Conservation (phyloP, 352 stramenopile species). For the Globisporangium heterothallicum region DNA sequence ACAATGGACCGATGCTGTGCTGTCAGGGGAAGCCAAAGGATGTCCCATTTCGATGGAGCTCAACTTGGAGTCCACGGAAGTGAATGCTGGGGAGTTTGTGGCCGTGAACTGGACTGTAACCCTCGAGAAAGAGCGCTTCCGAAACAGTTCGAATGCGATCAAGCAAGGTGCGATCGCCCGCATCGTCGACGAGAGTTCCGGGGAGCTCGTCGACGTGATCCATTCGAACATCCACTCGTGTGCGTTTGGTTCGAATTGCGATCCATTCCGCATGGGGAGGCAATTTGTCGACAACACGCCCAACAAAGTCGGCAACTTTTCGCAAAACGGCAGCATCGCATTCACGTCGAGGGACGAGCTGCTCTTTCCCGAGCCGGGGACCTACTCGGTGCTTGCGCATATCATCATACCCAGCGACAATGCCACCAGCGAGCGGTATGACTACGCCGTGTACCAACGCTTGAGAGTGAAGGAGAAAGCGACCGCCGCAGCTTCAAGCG, state of each 20-base stretch:
- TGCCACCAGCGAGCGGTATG: slow-evolving; percentile 14
- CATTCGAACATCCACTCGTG: slow-evolving; percentile 27
- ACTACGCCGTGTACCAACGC: slow-evolving; percentile 25
- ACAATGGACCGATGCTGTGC: slow-evolving; percentile 7
- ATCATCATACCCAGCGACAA: slow-evolving; percentile 19
- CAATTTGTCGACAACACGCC: slow-evolving; percentile 17
- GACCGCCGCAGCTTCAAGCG: too few relatives aligned
- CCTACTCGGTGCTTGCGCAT: slow-evolving; percentile 27
- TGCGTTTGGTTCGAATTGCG: slow-evolving; percentile 22
- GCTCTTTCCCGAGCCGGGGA: slow-evolving; percentile 8
- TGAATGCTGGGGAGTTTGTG: slow-evolving; percentile 11
- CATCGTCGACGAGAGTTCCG: slow-evolving; percentile 9
- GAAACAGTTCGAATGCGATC: slow-evolving; percentile 13
- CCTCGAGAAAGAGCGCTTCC: slow-evolving; percentile 15
- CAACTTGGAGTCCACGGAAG: slow-evolving; percentile 5
- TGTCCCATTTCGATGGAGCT: slow-evolving; percentile 22
- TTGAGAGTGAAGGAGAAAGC: slow-evolving; percentile 15
- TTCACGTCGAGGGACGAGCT: slow-evolving; percentile 23
- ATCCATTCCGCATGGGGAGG: slow-evolving; percentile 19
- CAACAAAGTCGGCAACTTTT: slow-evolving; percentile 21
- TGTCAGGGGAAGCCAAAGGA: slow-evolving; percentile 7
- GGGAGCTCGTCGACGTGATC: slow-evolving; percentile 16
- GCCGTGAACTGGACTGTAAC: slow-evolving; percentile 19
- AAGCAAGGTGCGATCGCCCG: slow-evolving; percentile 4
- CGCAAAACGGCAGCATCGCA: not conserved